A percentile compares a stretch with the other conserved stretches of the same genome.
Conservation (phyloP, 2,329 filamentous ascomycete genomes). For the Clonostachys rosea region DNA sequence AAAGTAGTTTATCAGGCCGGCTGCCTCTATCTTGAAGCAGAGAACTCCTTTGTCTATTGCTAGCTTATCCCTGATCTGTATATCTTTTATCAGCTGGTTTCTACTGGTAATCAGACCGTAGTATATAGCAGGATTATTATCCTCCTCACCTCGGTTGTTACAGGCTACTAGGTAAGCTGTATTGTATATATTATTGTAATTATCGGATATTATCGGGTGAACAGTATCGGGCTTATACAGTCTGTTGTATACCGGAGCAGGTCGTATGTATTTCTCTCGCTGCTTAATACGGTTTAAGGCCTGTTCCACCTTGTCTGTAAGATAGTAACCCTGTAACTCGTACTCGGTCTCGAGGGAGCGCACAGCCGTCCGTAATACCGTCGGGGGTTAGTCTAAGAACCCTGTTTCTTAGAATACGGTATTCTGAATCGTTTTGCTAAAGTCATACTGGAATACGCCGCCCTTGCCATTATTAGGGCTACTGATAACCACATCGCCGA, state of each 20-base stretch:
- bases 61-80: background rate
- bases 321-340: background rate
- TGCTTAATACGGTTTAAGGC: background rate
- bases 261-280: background rate
- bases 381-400: background rate
- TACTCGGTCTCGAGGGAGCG: background rate
- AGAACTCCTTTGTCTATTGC: background rate
- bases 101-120: slow-evolving; percentile 25
- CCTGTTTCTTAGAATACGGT: background rate
- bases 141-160: background rate
- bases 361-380: background rate
- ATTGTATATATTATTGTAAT: background rate
- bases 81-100: slow-evolving; percentile 8
- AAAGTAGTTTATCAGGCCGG: slow-evolving; percentile 9
- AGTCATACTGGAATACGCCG: no score
- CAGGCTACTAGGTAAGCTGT: background rate
- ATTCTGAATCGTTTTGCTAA: no score
- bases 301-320: background rate
- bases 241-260: background rate
- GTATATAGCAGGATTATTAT: slow-evolving; percentile 8
- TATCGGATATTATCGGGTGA: background rate
- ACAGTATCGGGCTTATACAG: background rate
- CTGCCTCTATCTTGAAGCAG: slow-evolving; percentile 4
- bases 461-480: no score
- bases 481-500: background rate